Evolutionary conservation across 1,139 yeast species (phyloP).

Genomic region (Pichia sp.): DNA sequence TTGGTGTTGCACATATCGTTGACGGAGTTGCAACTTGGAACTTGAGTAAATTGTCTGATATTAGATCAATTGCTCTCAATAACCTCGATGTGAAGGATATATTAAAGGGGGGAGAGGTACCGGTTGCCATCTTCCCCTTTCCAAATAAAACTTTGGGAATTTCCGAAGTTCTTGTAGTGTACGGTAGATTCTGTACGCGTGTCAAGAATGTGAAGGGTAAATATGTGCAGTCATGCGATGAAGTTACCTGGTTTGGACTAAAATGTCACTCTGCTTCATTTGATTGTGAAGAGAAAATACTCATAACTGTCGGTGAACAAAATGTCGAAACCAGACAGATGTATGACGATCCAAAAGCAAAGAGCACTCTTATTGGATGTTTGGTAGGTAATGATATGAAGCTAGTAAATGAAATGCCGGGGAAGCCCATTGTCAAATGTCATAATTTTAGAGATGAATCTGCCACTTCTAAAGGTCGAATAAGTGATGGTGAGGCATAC

Average conservation of each 20-base stretch:
- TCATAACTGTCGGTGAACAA: constrained; percentile 19
- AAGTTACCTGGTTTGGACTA: constrained; percentile 21
- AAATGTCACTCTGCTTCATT: constrained; percentile 21
- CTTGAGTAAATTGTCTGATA: constrained; percentile 22
- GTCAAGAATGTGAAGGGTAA: constrained; percentile 18
- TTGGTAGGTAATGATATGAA: constrained; percentile 18
- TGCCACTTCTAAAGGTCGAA: too few species aligned
- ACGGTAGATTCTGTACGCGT: constrained; percentile 22
- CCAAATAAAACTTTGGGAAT: constrained; percentile 11
- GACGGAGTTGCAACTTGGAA: constrained; percentile 24
- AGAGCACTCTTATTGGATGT: constrained; percentile 19
- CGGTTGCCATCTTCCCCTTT: constrained; percentile 22
- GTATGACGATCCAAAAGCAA: constrained; percentile 14
- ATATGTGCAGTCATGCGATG: constrained; percentile 20
- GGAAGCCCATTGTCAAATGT: constrained; percentile 21
- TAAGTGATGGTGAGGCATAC: constrained; percentile 5
- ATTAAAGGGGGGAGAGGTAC: constrained; percentile 19
- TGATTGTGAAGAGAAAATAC: constrained; percentile 19
- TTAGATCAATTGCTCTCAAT: constrained; percentile 21
- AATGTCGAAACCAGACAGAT: constrained; percentile 23
- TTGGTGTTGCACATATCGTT: constrained; percentile 21
- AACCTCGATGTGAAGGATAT: constrained; percentile 21
- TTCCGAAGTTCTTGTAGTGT: constrained; percentile 23
- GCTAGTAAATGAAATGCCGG: constrained; percentile 21
- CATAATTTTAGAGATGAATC: constrained; percentile 3